Percentiles rank a stretch among this genome's conserved stretches.
These are phyloP conservation scores for Fusarium domesticum DNA, from an alignment of 2,329 filamentous ascomycete genomes.

Conservation along the genomic window DNA sequence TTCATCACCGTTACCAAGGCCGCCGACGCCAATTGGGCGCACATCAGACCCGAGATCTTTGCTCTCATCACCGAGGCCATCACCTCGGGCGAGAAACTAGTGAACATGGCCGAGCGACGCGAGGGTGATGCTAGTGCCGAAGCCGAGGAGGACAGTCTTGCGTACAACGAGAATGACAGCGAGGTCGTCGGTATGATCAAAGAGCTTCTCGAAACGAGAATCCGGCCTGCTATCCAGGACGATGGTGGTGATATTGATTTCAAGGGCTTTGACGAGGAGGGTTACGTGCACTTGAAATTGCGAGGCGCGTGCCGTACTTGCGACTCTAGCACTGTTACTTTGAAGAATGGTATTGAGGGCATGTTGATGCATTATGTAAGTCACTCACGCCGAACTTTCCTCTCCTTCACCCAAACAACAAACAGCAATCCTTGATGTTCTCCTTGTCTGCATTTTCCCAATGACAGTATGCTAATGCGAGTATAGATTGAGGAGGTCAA, in stretches of 20 bases:
- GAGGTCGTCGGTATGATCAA: conserved; percentile 99
- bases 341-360: conserved; percentile 97
- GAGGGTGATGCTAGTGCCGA: conserved; percentile 44
- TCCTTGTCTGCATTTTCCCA: too few species aligned
- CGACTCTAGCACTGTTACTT: conserved; percentile 91
- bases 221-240: conserved; percentile 93
- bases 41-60: conserved; percentile 94
- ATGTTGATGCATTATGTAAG: conserved; percentile 96
- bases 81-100: conserved; percentile 76
- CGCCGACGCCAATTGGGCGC: conserved; percentile 83
- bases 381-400: conserved; percentile 24
- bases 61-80: conserved; percentile 91
- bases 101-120: conserved; percentile 65
- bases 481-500: conserved; percentile 91
- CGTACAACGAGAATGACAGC: conserved; percentile 84
- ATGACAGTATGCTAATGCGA: conserved; percentile 30
- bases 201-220: conserved; percentile 90
- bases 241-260: conserved; percentile 98
- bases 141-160: conserved; percentile 63
- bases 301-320: conserved; percentile 92
- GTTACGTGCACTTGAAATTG: conserved; percentile 81
- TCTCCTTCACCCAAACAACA: too few species aligned
- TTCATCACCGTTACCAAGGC: conserved; percentile 97
- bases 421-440: too few species aligned
- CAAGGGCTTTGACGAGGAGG: conserved; percentile 77